These are phyloP conservation scores for Peronosclerospora sorghi DNA, from an alignment of 352 stramenopile species.

Conservation along the genomic window DNA sequence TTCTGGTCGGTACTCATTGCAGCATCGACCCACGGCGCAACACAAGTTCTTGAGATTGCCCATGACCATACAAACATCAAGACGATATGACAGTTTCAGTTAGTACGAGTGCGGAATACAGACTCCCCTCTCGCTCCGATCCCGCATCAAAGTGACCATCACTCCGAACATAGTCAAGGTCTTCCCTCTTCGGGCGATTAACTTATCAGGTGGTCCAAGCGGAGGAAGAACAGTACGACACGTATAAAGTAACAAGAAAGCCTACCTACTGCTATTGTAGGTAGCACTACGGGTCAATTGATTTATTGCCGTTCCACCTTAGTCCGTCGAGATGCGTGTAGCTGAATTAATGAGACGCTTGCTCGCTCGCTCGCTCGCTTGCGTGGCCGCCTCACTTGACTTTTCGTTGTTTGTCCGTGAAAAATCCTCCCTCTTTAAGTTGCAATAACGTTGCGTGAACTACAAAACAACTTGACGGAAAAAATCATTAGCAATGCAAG, in stretches of 20 bases:
- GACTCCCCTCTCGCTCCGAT: constrained; percentile 3
- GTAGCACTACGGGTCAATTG: not conserved
- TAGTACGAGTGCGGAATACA: constrained; percentile 11
- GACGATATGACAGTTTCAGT: not conserved
- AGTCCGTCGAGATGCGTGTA: constrained; percentile 14
- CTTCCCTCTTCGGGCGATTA: constrained; percentile 1
- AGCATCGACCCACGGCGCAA: constrained; percentile 21
- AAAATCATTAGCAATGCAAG: not conserved
- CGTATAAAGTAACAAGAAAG: too few species aligned
- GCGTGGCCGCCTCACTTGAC: constrained; percentile 14
- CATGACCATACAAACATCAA: constrained; percentile 17
- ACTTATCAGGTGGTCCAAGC: not conserved
- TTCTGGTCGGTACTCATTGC: constrained; percentile 31
- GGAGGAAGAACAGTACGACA: not conserved
- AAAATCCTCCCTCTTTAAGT: constrained; percentile 16
- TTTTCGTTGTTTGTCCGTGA: constrained; percentile 26
- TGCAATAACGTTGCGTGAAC: constrained; percentile 7
- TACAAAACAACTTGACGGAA: not conserved
- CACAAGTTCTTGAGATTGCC: constrained; percentile 9
- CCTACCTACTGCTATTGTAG: constrained; percentile 15
- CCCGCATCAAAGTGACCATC: constrained; percentile 11
- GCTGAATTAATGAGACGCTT: constrained; percentile 19
- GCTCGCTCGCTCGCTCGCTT: constrained; percentile 17
- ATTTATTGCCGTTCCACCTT: constrained; percentile 8
- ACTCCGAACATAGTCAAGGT: constrained; percentile 6